Evolutionary conservation across 495 filamentous ascomycete species (phyloP).

Genomic region (Tuber calosporum): DNA sequence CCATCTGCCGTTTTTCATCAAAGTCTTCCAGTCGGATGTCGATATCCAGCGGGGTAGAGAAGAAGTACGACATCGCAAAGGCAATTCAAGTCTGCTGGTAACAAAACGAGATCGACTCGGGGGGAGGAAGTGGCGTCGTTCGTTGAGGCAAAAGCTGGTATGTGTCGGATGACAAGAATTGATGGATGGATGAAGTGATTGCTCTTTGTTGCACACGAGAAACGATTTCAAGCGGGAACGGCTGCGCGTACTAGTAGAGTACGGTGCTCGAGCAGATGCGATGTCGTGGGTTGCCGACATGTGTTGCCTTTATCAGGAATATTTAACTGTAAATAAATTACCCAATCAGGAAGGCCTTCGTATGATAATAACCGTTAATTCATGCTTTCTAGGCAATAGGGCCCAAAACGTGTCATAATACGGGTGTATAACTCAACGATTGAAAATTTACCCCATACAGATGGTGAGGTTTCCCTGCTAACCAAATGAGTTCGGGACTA

Average conservation of each 20-base stretch:
- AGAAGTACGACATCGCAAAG: constrained; percentile 82
- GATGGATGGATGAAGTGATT: background rate
- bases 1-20: constrained; percentile 78
- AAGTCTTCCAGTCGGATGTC: constrained; percentile 93
- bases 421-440: background rate
- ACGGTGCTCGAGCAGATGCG: too few relatives aligned
- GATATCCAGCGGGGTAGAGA: constrained; percentile 96
- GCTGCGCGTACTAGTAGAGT: too few relatives aligned
- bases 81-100: constrained; percentile 1
- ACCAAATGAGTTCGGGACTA: background rate
- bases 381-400: background rate
- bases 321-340: background rate
- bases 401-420: background rate
- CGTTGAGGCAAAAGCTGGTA: background rate
- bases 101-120: background rate
- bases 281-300: background rate
- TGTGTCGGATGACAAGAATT: background rate
- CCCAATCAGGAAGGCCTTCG: background rate
- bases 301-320: background rate
- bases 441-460: background rate
- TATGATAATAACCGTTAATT: background rate
- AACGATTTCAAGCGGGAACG: background rate
- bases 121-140: background rate
- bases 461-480: background rate
- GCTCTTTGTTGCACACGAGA: background rate